Evolutionary conservation across 1,284 basidiomycete species (phyloP).

Genomic region (Leccinum proliferum): DNA sequence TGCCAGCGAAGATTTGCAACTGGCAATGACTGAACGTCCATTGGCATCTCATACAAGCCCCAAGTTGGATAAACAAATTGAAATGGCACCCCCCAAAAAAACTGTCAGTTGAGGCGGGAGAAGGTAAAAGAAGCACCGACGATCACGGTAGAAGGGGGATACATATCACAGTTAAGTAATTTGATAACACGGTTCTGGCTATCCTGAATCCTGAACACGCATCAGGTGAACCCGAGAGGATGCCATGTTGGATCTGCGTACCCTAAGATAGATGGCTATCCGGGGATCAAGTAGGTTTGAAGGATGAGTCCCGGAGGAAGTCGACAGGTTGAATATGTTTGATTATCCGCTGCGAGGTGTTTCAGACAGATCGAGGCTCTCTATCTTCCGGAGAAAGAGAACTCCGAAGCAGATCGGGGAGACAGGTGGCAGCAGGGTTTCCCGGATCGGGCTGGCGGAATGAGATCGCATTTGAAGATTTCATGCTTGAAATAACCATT

Average conservation of each 20-base stretch:
- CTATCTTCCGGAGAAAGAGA: background rate
- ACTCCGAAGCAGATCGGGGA: background rate
- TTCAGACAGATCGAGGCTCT: background rate
- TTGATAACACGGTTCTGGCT: background rate
- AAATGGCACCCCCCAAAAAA: background rate
- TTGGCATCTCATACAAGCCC: background rate
- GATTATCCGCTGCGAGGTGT: background rate
- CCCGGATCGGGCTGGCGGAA: background rate
- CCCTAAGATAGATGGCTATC: background rate
- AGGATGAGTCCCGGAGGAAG: background rate
- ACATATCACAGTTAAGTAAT: background rate
- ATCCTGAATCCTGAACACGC: background rate
- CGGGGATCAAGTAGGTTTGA: background rate
- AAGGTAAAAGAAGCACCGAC: background rate
- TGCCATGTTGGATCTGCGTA: background rate
- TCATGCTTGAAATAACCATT: background rate
- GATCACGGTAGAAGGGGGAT: background rate
- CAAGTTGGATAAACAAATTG: background rate
- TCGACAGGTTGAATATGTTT: background rate
- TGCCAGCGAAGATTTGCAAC: background rate
- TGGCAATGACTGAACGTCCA: background rate
- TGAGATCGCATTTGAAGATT: background rate
- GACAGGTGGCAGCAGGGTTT: background rate
- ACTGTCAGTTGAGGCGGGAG: background rate
- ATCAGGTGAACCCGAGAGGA: background rate